phyloP scores from a whole-genome alignment of 169 alveolate genomes.

The Ichthyophthirius multifiliis region DNA sequence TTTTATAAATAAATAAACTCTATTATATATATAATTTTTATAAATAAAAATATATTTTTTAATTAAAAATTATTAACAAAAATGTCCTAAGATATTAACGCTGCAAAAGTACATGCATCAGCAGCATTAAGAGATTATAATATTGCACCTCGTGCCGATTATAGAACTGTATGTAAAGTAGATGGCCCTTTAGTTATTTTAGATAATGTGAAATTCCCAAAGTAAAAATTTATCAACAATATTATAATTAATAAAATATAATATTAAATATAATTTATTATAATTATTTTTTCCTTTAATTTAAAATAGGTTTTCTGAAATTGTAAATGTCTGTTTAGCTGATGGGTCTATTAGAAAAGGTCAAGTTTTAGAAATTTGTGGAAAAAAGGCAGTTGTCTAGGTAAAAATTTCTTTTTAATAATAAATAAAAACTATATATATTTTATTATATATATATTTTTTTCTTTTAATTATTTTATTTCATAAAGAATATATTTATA shows the following conservation, averaged over 20 bases:
- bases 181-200: constrained; percentile 99
- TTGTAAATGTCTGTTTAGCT: constrained; percentile 95
- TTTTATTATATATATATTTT: too few relatives aligned
- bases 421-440: too few relatives aligned
- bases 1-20: too few relatives aligned
- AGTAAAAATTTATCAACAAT: too few relatives aligned
- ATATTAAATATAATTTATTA: too few relatives aligned
- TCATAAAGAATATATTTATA: too few relatives aligned
- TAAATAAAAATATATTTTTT: too few relatives aligned
- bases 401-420: too few relatives aligned
- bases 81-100: constrained; percentile 7
- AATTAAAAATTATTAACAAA: too few relatives aligned
- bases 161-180: constrained; percentile 95
- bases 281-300: neutral
- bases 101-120: constrained; percentile 72
- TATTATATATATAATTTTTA: too few relatives aligned
- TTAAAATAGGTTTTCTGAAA: constrained; percentile 93
- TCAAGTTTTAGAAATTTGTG: constrained; percentile 97
- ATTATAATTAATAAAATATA: too few relatives aligned
- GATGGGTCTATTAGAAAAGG: constrained; percentile 98
- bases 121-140: constrained; percentile 92
- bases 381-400: constrained; percentile 95
- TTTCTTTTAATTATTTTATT: too few relatives aligned
- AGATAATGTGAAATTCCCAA: constrained; percentile 98
- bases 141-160: constrained; percentile 95